Conservation (phyloP, 2,329 filamentous ascomycete genomes). For the Claviceps pazoutovae region DNA sequence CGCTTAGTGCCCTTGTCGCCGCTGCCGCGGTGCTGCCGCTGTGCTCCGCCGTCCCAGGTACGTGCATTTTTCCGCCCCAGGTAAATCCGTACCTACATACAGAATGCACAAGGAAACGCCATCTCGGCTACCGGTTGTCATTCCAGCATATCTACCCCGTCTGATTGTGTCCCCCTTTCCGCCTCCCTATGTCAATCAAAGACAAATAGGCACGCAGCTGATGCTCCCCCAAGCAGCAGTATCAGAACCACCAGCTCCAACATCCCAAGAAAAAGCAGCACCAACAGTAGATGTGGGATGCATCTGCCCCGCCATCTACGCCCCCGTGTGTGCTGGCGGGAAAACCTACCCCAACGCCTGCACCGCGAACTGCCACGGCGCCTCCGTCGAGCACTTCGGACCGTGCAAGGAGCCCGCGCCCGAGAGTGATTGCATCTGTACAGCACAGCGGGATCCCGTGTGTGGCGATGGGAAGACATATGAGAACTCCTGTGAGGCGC, state of each 20-base stretch:
- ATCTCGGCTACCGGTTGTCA: too few species aligned
- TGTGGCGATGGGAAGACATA: background rate
- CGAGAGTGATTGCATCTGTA: background rate
- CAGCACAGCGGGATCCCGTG: background rate
- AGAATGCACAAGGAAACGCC: too few species aligned
- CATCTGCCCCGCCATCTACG: background rate
- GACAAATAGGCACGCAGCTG: too few species aligned
- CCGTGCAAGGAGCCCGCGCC: background rate
- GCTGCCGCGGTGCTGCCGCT: slow-evolving; percentile 32
- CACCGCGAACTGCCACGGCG: background rate
- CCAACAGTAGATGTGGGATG: too few species aligned
- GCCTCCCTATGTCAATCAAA: too few species aligned
- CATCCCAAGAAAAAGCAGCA: too few species aligned
- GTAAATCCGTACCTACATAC: too few species aligned
- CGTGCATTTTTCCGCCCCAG: too few species aligned
- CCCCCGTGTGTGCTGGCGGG: background rate
- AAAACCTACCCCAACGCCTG: background rate
- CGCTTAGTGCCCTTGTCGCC: slow-evolving; percentile 55
- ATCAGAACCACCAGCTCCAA: too few species aligned
- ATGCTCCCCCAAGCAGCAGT: too few species aligned
- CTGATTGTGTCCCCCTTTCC: too few species aligned
- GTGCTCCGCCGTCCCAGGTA: slow-evolving; percentile 52
- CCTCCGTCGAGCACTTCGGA: background rate
- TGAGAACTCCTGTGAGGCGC: background rate
- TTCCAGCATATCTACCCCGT: too few species aligned